Evolutionary conservation across 495 filamentous ascomycete species (phyloP), one percentile per base, ranked within the genome.

Genomic region (Rhypophila decipiens): DNA sequence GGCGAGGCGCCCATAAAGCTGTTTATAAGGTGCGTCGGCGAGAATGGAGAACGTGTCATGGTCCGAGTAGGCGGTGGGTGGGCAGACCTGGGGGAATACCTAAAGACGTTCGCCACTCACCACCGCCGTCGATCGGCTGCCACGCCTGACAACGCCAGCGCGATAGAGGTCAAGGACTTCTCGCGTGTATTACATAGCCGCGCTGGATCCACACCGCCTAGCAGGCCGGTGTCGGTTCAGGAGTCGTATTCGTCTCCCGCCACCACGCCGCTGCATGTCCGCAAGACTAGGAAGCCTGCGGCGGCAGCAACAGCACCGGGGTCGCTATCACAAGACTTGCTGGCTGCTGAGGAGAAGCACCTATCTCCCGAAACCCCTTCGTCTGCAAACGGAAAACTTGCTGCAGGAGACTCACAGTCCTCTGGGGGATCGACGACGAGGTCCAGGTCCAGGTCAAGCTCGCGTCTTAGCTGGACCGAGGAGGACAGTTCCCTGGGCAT

Each of bases 11-110:
- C 93, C 0, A 90, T 93, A 52, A 96, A 95, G 63, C 77, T 98
- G 2, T 93, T 91, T 59, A 88, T 97, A 21, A 85, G 93, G 1
- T 81, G 88, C 12, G 89, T 98, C 1, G 93, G 93, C 29, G 88
- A 94, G 62, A 74, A 80, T 23, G 84, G 85, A n/a, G 88, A 95
- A 63, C 80, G 93, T 22, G 90, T 97, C 37, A 96, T 98, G 90
- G 94, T 96, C 8, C 85, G 93, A 46, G 88, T 97, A 18, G 93
- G 93, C 13, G 93, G 93, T 48, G 93, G 93, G 29, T 98, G 93
- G 93, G 87, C 89, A 12, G 93, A 98, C 60, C 70, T 98, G 19
- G 89, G 84, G 21, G 91, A 96, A 64, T 97, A 95, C 60, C 74
- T 98, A n/a, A 82, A 85, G 52, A 87, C 95, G 60, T 98, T 95